These are phyloP conservation scores for Saccharomyces hybrid DNA, from an alignment of 1,139 yeast genomes.

Conservation along the genomic window DNA sequence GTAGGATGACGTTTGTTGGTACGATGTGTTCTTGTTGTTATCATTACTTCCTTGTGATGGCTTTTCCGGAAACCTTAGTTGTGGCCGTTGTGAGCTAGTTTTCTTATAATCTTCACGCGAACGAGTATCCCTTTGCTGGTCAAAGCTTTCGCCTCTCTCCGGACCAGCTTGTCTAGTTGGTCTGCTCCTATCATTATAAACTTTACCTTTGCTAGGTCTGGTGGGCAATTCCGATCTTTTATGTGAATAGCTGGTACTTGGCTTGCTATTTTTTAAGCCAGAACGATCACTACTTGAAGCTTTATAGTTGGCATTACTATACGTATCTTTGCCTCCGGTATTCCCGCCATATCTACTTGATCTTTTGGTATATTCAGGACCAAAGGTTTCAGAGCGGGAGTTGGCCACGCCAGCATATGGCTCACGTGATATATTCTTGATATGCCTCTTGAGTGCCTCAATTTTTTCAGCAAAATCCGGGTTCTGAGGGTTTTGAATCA, in stretches of 20 bases:
- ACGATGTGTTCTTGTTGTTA: background rate
- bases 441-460: slow-evolving; percentile 6
- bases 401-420: background rate
- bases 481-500: slow-evolving; percentile 12
- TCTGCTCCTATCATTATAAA: background rate
- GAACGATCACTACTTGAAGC: background rate
- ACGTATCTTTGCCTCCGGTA: background rate
- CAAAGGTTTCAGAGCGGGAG: background rate
- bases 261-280: background rate
- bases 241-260: background rate
- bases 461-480: slow-evolving; percentile 13
- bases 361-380: background rate
- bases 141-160: background rate
- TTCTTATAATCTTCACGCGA: background rate
- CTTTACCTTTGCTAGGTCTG: background rate
- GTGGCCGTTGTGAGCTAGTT: background rate
- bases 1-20: background rate
- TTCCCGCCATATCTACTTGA: background rate
- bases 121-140: background rate
- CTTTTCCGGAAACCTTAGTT: slow-evolving; percentile 5
- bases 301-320: background rate
- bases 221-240: background rate
- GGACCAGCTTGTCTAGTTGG: background rate
- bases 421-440: background rate
- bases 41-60: slow-evolving; percentile 3